Percentiles rank a stretch among this genome's conserved stretches.
Conservation (phyloP, 73 alveolate species). For the Durusdinium trenchii region DNA sequence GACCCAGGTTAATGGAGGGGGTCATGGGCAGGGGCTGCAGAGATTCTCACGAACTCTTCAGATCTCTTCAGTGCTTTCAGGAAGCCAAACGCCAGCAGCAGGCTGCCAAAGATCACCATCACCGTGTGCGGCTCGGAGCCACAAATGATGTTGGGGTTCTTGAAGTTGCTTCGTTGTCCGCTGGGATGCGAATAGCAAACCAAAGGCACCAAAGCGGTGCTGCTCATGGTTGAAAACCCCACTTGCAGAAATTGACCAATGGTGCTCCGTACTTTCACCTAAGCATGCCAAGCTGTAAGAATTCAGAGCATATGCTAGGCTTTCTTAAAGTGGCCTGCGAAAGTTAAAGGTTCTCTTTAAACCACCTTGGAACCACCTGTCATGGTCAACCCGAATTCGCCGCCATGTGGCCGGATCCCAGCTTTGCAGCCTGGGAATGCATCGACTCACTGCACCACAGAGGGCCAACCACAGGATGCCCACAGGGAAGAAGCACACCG, state of each 20-base stretch:
- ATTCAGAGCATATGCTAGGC: not conserved
- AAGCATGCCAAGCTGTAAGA: no score
- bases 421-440: not conserved
- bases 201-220: slow-evolving; percentile 8
- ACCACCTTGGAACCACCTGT: no score
- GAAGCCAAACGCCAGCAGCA: not conserved
- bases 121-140: not conserved
- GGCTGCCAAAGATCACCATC: not conserved
- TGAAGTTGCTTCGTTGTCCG: not conserved
- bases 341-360: no score
- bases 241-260: slow-evolving; percentile 21
- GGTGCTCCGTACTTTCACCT: slow-evolving; percentile 1
- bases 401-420: no score
- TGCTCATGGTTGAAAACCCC: slow-evolving; percentile 7
- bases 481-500: slow-evolving; percentile 11
- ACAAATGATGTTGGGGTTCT: not conserved
- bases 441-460: not conserved
- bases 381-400: no score
- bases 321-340: not conserved
- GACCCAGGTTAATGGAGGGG: no score
- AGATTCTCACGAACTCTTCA: no score
- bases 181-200: not conserved
- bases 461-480: not conserved
- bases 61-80: no score
- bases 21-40: no score